Evolutionary conservation across 176 grass and related monocot genomes (phyloP).

Genomic region (Hyparrhenia diplandra): DNA sequence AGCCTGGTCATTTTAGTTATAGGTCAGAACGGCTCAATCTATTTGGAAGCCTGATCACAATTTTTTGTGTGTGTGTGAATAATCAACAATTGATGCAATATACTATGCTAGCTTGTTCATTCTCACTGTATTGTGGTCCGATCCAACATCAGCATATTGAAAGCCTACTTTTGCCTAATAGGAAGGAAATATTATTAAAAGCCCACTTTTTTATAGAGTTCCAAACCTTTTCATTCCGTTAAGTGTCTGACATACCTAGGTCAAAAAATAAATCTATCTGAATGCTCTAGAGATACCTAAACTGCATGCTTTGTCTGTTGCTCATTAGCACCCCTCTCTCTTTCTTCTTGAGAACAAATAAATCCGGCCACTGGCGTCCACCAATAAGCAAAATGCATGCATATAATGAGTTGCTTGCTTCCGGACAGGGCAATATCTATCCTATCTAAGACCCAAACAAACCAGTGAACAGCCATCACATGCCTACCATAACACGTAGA

Average conservation of each 20-base stretch:
- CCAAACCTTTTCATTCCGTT: background rate
- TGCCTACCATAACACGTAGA: background rate
- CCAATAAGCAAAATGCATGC: background rate
- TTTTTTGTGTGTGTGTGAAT: no score
- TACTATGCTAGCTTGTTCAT: no score
- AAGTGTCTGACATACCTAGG: no score
- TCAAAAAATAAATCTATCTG: background rate
- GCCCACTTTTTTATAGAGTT: background rate
- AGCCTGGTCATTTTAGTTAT: no score
- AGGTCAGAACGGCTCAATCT: no score
- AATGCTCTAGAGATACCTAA: background rate
- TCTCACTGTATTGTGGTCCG: no score
- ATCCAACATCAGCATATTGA: no score
- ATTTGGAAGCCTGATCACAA: no score
- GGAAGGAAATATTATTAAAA: background rate
- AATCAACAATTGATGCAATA: no score
- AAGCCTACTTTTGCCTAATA: no score
- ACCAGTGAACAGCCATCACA: background rate
- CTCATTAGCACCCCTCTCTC: background rate
- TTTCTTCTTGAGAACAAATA: background rate
- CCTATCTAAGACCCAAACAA: background rate
- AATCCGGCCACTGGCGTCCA: background rate
- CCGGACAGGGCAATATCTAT: background rate
- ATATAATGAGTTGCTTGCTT: background rate
- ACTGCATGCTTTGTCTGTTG: background rate